Percentiles rank a stretch among this genome's conserved stretches.
Evolutionary conservation across 2,329 filamentous ascomycete species (phyloP).

Genomic region (Blastomyces parvus): DNA sequence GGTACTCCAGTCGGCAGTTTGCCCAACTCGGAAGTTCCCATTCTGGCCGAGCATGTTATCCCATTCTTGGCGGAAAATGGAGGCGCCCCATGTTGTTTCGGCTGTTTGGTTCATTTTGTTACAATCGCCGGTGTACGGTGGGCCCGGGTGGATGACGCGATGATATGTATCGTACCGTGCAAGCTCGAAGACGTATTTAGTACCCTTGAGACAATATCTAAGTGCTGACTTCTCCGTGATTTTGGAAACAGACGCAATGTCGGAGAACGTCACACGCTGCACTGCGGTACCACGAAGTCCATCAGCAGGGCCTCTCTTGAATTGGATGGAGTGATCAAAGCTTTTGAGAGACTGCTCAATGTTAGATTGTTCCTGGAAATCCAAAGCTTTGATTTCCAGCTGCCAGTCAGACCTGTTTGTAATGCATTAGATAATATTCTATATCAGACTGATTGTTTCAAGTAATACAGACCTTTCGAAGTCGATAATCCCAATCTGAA

Average conservation of each 20-base stretch:
- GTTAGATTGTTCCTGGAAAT: conserved; percentile 26
- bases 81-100: conserved; percentile 31
- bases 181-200: conserved; percentile 36
- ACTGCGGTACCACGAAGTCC: conserved; percentile 21
- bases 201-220: conserved; percentile 32
- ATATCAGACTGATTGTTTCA: neutral
- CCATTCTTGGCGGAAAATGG: conserved; percentile 32
- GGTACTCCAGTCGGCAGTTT: conserved; percentile 27
- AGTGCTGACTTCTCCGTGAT: conserved; percentile 34
- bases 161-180: conserved; percentile 34
- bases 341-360: conserved; percentile 22
- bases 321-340: conserved; percentile 25
- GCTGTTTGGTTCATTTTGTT: conserved; percentile 19
- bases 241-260: conserved; percentile 21
- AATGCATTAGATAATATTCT: conserved; percentile 9
- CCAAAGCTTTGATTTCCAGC: conserved; percentile 32
- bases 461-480: conserved; percentile 25
- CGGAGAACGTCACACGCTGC: conserved; percentile 26
- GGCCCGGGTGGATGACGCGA: conserved; percentile 1
- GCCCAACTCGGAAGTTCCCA: conserved; percentile 27
- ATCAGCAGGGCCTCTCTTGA: conserved; percentile 17
- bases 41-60: conserved; percentile 32
- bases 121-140: neutral
- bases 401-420: conserved; percentile 32
- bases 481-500: conserved; percentile 31